Evolutionary conservation across 768 basidiomycete species (phyloP).

Genomic region (Leccinellum albellum): DNA sequence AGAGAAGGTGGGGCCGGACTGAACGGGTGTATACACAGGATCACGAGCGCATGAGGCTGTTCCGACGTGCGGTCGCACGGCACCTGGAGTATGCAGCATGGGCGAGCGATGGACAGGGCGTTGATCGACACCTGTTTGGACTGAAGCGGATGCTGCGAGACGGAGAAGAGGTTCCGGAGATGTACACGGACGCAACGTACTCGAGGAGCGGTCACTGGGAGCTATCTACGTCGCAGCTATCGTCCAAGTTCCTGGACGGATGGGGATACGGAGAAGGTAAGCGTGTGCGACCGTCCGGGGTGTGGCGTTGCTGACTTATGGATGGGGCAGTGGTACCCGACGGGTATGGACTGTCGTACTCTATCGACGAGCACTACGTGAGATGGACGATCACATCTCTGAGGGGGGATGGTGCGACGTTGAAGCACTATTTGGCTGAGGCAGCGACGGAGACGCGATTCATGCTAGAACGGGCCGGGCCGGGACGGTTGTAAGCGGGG

Average conservation of each 20-base stretch:
- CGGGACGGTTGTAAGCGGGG: constrained; percentile 25
- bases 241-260: constrained; percentile 77
- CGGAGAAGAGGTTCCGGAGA: constrained; percentile 66
- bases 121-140: constrained; percentile 94
- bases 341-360: constrained; percentile 89
- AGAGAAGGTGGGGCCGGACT: not conserved
- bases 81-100: constrained; percentile 86
- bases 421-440: constrained; percentile 71
- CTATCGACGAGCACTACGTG: constrained; percentile 79
- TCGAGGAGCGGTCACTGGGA: constrained; percentile 83
- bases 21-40: constrained; percentile 36
- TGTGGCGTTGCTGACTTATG: constrained; percentile 9
- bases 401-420: constrained; percentile 46
- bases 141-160: constrained; percentile 76
- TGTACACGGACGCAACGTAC: constrained; percentile 75
- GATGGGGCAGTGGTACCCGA: constrained; percentile 71
- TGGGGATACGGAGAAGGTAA: constrained; percentile 97
- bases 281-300: not conserved
- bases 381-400: constrained; percentile 88
- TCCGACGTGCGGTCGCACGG: constrained; percentile 71
- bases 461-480: constrained; percentile 78
- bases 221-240: constrained; percentile 85
- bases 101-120: constrained; percentile 93
- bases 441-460: constrained; percentile 53
- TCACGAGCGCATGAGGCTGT: constrained; percentile 55